Base-by-base conservation (phyloP, 371 early-diverging fungal genomes). In the Mucor indicus region DNA sequence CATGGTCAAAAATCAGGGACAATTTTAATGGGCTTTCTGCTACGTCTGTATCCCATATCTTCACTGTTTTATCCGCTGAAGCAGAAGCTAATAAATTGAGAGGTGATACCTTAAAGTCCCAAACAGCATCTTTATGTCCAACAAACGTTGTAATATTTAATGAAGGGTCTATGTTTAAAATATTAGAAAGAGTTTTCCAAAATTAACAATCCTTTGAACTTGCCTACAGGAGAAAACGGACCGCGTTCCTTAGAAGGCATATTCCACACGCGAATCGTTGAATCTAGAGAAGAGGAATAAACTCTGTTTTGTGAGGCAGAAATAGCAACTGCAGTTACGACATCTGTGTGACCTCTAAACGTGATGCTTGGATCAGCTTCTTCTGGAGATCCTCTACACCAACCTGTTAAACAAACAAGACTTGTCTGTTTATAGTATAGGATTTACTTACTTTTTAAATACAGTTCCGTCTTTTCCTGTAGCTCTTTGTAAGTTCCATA, bases 41-140 rank as follows among this genome's bases (percentile, higher is more conserved):
- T 2, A 64, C 53, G 15, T 77, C 66, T 1, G 82, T 82, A 44
- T 89, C 85, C 91, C 92, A 95, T 10, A 95, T 62, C 62, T 89
- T 91, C 20, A 92, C 77, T 0, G 87, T 83, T 0, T 90, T 89
- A 67, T 93, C 93, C 13, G 89, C 85, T 16, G 90, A 85, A 4
- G 85, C 86, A 2, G 91, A 89, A 4, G 86, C 90, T 9, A 95
- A 65, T 13, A 85, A 48, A 32, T 66, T 55, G 0, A 23, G 6
- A 4, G 88, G 85, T 52, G 86, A 87, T 7, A 87, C 54, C 47
- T 84, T 81, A 39, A 91, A 64, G 50, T 90, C 90, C 95, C 95
- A 95, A 12, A 95, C 81, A 1, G 83, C 80, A 59, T 92, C 92
- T 0, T 89, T 85, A 57, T 92, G 93, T 1, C 90, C 92, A 11